Evolutionary conservation across 192 early-diverging fungal genomes (phyloP), one percentile per base, ranked within the genome.

Genomic region (Funneliformis mosseae): DNA sequence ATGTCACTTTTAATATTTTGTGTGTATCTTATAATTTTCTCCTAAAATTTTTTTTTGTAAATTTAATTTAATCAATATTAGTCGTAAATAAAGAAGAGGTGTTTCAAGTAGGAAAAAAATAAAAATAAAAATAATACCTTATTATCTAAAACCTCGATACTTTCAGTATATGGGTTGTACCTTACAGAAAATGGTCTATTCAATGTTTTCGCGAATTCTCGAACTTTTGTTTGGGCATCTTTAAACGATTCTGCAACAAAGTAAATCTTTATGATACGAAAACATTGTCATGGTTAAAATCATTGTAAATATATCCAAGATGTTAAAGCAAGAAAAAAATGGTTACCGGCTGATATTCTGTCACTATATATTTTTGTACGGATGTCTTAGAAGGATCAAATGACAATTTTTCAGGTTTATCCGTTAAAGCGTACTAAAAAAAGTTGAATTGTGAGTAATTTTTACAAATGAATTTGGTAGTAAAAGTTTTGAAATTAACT

Each of bases 241-340:
- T 92, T 93, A 89, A 99, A 99, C 59, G 92, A 94, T 14, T 96
- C 94, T 1, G 96, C 96, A 5, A 99, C 95, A 91, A 95, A 99
- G 84, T 99, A 99, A 18, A 79, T 46, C 76, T 77, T 45, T 16
- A n/a, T 64, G 5, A 33, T 28, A 42, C 1, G 74, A 76, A 41
- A 23, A 41, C 8, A 68, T 59, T 77, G 39, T 25, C 23, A 61
- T 63, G 25, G 28, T 70, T 45, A 74, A 72, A 41, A 79, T 66
- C n/a, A 21, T n/a, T 25, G 27, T 23, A 25, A 5, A 25, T 33
- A 16, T 60, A 60, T 42, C 16, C 67, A 55, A 50, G 12, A 1
- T 55, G 2, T 21, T 50, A 50, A 16, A 50, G 14, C 12, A 16
- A 12, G 5, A 16, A 16, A 25, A n/a, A n/a, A n/a, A n/a, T n/a